Conservation (phyloP, 2,329 filamentous ascomycete genomes). For the Xylaria sp. region DNA sequence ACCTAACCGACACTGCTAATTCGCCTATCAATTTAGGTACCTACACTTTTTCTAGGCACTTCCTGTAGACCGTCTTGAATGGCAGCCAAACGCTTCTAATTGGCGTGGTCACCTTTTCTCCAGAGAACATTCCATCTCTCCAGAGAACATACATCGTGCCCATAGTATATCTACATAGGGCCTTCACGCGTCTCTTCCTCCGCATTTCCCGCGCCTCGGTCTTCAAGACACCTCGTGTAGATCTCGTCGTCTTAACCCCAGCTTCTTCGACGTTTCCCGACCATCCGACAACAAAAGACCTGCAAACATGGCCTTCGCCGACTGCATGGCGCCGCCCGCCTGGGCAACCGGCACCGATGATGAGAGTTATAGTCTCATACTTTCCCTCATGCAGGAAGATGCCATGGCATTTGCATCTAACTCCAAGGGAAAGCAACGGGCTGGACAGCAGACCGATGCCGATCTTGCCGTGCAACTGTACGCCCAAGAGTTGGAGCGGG, state of each 20-base stretch:
- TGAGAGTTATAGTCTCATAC: conserved; percentile 9
- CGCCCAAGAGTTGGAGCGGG: conserved; percentile 17
- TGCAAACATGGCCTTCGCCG: not conserved
- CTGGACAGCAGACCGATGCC: conserved; percentile 16
- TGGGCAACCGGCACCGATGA: conserved; percentile 1
- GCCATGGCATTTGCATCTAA: not conserved
- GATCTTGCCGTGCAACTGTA: conserved; percentile 21
- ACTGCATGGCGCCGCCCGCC: conserved; percentile 3
- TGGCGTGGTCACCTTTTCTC: no score
- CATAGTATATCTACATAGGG: no score
- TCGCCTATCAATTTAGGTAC: not conserved
- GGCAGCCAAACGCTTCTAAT: no score
- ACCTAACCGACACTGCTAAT: not conserved
- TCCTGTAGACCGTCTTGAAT: no score
- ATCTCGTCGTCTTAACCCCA: no score
- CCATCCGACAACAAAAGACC: not conserved
- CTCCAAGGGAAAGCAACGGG: conserved; percentile 22
- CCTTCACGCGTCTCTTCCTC: no score
- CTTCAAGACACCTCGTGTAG: no score
- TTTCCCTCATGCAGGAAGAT: conserved; percentile 8
- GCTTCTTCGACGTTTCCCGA: no score
- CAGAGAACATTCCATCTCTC: no score
- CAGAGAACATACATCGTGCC: no score
- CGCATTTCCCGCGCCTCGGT: no score
- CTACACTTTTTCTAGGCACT: no score